Evolutionary conservation across 2,329 filamentous ascomycete species (phyloP), one percentile per base, ranked within the genome.

Genomic region (Lasiodiplodia sp.): DNA sequence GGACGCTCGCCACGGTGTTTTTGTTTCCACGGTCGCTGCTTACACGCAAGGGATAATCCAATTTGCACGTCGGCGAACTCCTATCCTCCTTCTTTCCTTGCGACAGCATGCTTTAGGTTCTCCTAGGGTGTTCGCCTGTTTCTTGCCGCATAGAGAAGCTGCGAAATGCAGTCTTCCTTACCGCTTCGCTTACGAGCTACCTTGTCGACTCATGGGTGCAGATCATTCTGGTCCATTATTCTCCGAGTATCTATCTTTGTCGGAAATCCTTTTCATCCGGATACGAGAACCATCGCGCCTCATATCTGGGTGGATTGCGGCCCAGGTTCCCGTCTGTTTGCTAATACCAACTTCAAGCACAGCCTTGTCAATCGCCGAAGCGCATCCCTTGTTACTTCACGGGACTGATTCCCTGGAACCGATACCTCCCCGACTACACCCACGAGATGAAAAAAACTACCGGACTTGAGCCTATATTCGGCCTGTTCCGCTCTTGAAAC

Each of bases 81-180:
- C 60, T 64, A 64, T 37, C n/a, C 60, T 64, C 60, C 60, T 64
- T 64, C 60, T 64, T 34, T 52, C n/a, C 47, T 28, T 40, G 60
- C 28, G 18, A 64, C 52, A 52, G 60, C 16, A 31, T 25, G 18
- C 47, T 16, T 34, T n/a, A 11, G 38, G 14, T 23, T 23, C 10
- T 23, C 40, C n/a, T 38, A 12, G n/a, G 31, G 12, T 52, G n/a
- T 3, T n/a, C 18, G 28, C 28, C 37, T n/a, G 11, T 14, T 52
- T 34, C 28, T 52, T 52, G 23, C 47, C 47, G 2, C 38, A 12
- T 25, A 2, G 31, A 52, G 44, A 52, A 52, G 44, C n/a, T 64
- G 60, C 12, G 14, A 37, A 63, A 49, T 25, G 10, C 57, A 52
- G 47, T 3, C 23, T 4, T 12, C 21, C 37, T 23, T 51, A 11